Evolutionary conservation across 176 grass and related monocot genomes (phyloP).

Genomic region (Poa annua): DNA sequence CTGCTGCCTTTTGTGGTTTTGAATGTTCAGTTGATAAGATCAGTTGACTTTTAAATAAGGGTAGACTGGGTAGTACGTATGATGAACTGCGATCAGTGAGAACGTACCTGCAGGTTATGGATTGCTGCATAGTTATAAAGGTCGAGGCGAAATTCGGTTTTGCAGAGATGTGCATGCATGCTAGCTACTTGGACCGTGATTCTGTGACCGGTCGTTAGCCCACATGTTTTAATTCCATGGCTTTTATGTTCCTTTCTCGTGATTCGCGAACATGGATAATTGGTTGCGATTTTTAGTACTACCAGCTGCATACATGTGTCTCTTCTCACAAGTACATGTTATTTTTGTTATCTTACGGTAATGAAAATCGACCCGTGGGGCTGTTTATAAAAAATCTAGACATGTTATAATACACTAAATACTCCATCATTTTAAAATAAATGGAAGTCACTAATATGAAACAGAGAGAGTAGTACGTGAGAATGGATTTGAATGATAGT

Average conservation of each 20-base stretch:
- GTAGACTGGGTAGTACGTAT: too few relatives aligned
- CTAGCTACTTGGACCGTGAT: not conserved
- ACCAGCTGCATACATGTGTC: not conserved
- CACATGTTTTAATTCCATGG: slow-evolving; percentile 1
- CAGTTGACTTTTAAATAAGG: not conserved
- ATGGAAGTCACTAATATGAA: too few relatives aligned
- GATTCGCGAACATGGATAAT: not conserved
- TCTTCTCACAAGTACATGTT: too few relatives aligned
- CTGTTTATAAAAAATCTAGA: too few relatives aligned
- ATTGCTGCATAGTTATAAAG: not conserved
- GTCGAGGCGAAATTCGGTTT: slow-evolving; percentile 16
- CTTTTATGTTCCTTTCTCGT: not conserved
- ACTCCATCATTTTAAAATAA: too few relatives aligned
- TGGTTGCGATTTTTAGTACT: not conserved
- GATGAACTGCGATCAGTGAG: not conserved
- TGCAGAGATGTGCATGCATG: not conserved
- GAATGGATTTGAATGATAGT: too few relatives aligned
- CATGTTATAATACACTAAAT: too few relatives aligned
- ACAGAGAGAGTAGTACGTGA: too few relatives aligned
- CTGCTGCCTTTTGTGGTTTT: not conserved
- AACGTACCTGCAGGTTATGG: not conserved
- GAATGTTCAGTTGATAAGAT: slow-evolving; percentile 21
- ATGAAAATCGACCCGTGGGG: too few relatives aligned
- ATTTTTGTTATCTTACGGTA: too few relatives aligned
- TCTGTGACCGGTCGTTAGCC: slow-evolving; percentile 10